A percentile compares a stretch with the other conserved stretches of the same genome.
Evolutionary conservation across 306 rosid genomes (phyloP).

Genomic region (Pueraria montana): DNA sequence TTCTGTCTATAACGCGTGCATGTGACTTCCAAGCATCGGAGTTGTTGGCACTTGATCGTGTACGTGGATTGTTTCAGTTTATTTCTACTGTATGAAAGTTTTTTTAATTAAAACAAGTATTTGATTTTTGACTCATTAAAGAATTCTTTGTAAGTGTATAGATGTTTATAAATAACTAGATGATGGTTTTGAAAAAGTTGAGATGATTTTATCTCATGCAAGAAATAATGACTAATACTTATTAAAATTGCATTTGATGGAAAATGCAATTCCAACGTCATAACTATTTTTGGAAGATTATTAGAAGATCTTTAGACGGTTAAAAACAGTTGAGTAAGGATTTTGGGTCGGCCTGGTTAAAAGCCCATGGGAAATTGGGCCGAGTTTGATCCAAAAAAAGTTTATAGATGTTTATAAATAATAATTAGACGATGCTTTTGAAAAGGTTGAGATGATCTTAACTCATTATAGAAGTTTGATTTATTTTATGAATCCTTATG

Average conservation of each 20-base stretch:
- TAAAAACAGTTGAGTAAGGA: too few species aligned
- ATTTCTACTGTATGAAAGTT: not conserved
- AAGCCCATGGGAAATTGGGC: not conserved
- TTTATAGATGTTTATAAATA: not conserved
- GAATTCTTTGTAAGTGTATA: not conserved
- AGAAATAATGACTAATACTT: not conserved
- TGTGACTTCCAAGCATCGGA: not conserved
- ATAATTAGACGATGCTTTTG: not conserved
- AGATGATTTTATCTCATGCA: not conserved
- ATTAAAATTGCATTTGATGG: not conserved
- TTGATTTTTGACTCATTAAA: too few species aligned
- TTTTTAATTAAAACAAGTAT: too few species aligned
- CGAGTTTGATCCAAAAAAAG: not conserved
- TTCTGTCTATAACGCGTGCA: not conserved
- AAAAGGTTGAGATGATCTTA: not conserved
- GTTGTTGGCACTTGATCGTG: not conserved
- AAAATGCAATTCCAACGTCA: not conserved
- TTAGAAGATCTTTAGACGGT: too few species aligned
- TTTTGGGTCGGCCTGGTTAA: too few species aligned
- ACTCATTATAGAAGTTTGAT: not conserved
- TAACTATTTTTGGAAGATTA: too few species aligned
- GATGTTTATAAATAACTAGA: not conserved
- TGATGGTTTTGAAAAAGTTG: not conserved
- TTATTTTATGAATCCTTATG: not conserved
- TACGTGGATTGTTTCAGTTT: too few species aligned